Conservation (phyloP, 805 yeast species). For the Candida suzukii region DNA sequence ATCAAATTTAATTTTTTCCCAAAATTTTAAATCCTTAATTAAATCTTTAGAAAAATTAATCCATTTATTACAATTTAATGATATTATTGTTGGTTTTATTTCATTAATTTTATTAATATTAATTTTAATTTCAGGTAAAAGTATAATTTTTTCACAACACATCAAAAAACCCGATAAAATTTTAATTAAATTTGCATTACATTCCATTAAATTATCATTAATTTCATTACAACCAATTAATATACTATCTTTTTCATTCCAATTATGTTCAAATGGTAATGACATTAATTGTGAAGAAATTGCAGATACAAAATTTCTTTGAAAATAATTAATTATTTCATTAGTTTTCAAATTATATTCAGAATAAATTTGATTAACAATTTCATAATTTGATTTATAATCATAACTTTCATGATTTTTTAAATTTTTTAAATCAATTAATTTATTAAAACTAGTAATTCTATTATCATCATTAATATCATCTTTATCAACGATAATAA, state of each 20-base stretch:
- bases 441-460: constrained; percentile 16
- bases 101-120: constrained; percentile 7
- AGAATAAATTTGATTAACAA: constrained; percentile 16
- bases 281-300: constrained; percentile 28
- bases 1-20: constrained; percentile 5
- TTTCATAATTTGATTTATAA: neutral
- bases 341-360: neutral
- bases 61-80: constrained; percentile 20
- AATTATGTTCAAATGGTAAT: constrained; percentile 17
- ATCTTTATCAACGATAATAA: constrained; percentile 18
- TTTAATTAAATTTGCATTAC: constrained; percentile 24
- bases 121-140: constrained; percentile 13
- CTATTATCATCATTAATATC: constrained; percentile 23
- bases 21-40: neutral
- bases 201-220: constrained; percentile 2
- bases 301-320: constrained; percentile 28
- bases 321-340: constrained; percentile 16
- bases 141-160: constrained; percentile 20
- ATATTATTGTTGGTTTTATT: constrained; percentile 25
- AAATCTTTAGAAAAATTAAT: constrained; percentile 13
- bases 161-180: constrained; percentile 32
- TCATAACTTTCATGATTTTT: neutral
- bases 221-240: constrained; percentile 13
- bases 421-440: neutral
- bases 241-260: constrained; percentile 20